Base-by-base conservation (phyloP, 208 protist genomes). In the Phytomonas serpens region DNA sequence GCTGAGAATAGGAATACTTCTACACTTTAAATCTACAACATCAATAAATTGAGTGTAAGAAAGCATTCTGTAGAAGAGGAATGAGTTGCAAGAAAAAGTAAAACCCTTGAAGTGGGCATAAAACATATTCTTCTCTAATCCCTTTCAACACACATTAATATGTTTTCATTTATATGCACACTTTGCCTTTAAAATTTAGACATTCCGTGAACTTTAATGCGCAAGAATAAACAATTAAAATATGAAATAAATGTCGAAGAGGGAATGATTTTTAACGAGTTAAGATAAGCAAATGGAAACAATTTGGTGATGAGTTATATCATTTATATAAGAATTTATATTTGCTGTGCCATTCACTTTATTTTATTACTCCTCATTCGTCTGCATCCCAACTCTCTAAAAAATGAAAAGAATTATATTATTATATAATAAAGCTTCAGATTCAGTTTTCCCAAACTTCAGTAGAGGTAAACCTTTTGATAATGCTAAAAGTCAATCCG, bases 221-320 rank as follows among this genome's bases (percentile, higher is more conserved):
- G 6, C 4, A 16, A 57, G 19, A 57, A 57, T 57, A 57, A 57
- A 27, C 11, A 27, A 27, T 7, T 57, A 2, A 57, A 52, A 61
- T 0, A 62, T 67, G 19, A 62, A 38, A 62, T 19, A 62, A n/a
- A 27, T 72, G 57, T 72, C 68, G 31, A 72, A 70, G 10, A 66
- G 2, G n/a, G 27, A 52, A 19, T 57, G 13, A 42, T 64, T 10
- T 30, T 62, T 52, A 64, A 2, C 37, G 64, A 42, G 16, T n/a
- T 30, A 7, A 64, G 6, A 77, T 31, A 77, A 30, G 3, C 30
- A 73, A 68, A 10, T 13, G 33, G 62, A 73, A 69, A 11, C 11
- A 73, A 2, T 34, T 70, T 32, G 4, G 47, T 57, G 16, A 27
- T 27, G 5, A 6, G 6, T 57, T 27, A 57, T 27, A 27, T 23